phyloP scores from a whole-genome alignment of 805 yeast genomes.

The Hermanozyma aechmeae region DNA sequence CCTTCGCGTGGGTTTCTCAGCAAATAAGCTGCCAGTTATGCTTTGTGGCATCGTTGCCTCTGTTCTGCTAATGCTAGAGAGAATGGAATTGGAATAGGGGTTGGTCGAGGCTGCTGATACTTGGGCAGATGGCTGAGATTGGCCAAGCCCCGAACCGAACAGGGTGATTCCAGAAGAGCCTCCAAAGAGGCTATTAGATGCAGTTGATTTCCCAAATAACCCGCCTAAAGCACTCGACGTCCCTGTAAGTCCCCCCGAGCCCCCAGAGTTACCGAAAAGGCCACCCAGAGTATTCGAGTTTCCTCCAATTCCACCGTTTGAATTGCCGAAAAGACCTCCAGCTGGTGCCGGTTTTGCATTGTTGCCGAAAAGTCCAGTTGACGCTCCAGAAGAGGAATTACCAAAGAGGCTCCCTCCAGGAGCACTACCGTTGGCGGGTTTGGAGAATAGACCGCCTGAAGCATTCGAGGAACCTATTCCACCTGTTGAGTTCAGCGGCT shows the following conservation, averaged over 20 bases:
- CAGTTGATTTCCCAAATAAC: not conserved
- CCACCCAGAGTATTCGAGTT: conserved; percentile 2
- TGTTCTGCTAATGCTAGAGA: conserved; percentile 12
- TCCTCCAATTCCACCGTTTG: conserved; percentile 2
- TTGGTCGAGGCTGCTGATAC: conserved; percentile 6
- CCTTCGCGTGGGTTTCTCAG: conserved; percentile 5
- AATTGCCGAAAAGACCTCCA: conserved; percentile 5
- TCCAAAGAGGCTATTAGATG: not conserved
- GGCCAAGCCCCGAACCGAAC: too few species aligned
- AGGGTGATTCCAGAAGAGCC: not conserved
- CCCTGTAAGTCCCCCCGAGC: conserved; percentile 6
- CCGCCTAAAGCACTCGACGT: conserved; percentile 1
- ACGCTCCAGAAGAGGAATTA: conserved; percentile 1
- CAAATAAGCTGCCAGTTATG: conserved; percentile 19
- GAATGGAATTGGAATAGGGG: conserved; percentile 21
- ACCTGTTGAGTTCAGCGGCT: not conserved
- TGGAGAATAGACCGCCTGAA: not conserved
- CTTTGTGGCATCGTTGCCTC: conserved; percentile 22
- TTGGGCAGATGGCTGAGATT: conserved; percentile 2
- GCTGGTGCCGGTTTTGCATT: conserved; percentile 1
- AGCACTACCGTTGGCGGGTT: not conserved
- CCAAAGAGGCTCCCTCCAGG: conserved; percentile 3
- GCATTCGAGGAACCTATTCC: not conserved
- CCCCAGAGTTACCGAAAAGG: conserved; percentile 1
- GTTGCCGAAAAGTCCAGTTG: conserved; percentile 1